Conservation (phyloP, 352 stramenopile species). For the Phytopythium chamaehyphon region DNA sequence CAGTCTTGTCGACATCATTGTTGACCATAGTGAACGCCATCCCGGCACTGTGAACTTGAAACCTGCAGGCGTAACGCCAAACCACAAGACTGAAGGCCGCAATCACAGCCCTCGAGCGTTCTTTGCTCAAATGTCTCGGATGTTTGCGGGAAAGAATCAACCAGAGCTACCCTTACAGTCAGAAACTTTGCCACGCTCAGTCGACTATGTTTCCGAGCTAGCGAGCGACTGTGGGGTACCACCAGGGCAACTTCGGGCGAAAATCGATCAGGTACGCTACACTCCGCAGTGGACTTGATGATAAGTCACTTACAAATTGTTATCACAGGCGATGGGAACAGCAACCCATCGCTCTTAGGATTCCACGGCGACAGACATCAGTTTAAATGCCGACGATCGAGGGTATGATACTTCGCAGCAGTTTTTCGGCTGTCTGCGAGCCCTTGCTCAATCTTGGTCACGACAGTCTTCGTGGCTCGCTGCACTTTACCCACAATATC, state of each 20-base stretch:
- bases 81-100: too few relatives aligned
- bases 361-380: neutral
- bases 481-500: conserved; percentile 56
- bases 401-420: conserved; percentile 44
- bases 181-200: neutral
- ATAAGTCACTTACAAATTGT: neutral
- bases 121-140: neutral
- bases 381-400: conserved; percentile 27
- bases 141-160: neutral
- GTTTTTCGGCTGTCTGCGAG: conserved; percentile 35
- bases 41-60: conserved; percentile 8
- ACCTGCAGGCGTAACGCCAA: too few relatives aligned
- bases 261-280: neutral
- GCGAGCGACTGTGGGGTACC: conserved; percentile 11
- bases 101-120: conserved; percentile 6
- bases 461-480: conserved; percentile 32
- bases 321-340: neutral
- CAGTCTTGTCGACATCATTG: conserved; percentile 12
- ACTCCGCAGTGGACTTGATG: neutral
- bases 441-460: conserved; percentile 51
- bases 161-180: neutral
- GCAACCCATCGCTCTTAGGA: neutral
- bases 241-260: neutral
- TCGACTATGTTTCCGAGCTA: neutral
- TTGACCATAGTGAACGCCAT: conserved; percentile 12